Evolutionary conservation across 2,329 filamentous ascomycete genomes (phyloP).

Genomic region (Didymella pomorum): DNA sequence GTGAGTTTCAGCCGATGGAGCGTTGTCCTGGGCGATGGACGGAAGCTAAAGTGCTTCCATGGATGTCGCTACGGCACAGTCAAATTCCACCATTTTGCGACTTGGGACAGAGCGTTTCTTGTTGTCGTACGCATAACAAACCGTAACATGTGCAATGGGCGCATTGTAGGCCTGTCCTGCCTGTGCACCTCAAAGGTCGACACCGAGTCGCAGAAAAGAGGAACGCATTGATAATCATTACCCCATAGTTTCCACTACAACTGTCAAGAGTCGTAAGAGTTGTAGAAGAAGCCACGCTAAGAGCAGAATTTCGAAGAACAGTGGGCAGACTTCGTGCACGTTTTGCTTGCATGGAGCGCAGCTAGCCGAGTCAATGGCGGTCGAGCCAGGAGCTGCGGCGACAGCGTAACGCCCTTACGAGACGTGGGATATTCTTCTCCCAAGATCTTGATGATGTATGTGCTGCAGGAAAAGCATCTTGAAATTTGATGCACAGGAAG

Average conservation of each 20-base stretch:
- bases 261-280: conserved; percentile 13
- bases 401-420: conserved; percentile 38
- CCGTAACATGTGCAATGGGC: conserved; percentile 12
- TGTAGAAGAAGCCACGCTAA: conserved; percentile 37
- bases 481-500: background rate
- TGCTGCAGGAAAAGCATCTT: background rate
- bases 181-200: conserved; percentile 2
- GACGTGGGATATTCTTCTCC: conserved; percentile 40
- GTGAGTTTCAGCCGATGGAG: background rate
- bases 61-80: conserved; percentile 12
- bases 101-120: conserved; percentile 4
- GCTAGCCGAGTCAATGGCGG: conserved; percentile 17
- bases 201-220: conserved; percentile 7
- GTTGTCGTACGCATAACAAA: conserved; percentile 21
- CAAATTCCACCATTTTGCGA: conserved; percentile 17
- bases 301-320: conserved; percentile 16
- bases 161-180: conserved; percentile 4
- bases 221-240: conserved; percentile 20
- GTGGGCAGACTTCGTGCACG: conserved; percentile 31
- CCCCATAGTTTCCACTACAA: conserved; percentile 27
- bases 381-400: conserved; percentile 24
- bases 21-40: background rate
- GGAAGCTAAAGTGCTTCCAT: background rate
- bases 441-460: background rate
- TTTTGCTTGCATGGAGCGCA: conserved; percentile 16